Evolutionary conservation across 2,329 filamentous ascomycete genomes (phyloP).

Genomic region (Dactylellina leptospora): DNA sequence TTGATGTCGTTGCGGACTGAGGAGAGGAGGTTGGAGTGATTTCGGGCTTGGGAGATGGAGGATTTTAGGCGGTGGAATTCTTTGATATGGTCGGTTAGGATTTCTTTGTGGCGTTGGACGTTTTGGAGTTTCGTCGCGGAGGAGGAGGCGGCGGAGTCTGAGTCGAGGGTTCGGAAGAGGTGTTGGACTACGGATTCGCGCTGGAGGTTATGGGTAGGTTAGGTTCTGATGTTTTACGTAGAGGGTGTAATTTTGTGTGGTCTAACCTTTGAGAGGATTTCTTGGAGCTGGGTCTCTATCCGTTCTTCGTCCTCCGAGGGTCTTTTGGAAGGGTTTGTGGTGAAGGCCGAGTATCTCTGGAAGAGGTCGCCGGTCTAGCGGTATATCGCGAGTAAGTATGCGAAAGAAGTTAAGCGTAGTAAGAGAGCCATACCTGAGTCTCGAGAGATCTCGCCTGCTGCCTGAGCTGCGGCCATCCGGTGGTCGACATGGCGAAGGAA

Average conservation of each 20-base stretch:
- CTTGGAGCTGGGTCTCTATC: constrained; percentile 82
- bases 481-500: constrained; percentile 56
- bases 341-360: constrained; percentile 86
- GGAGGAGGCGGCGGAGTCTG: constrained; percentile 83
- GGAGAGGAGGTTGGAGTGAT: constrained; percentile 86
- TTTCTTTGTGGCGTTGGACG: constrained; percentile 86
- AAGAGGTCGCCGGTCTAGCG: constrained; percentile 61
- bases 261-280: constrained; percentile 79
- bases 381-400: not conserved
- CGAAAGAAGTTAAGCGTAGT: constrained; percentile 7
- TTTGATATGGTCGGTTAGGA: constrained; percentile 83
- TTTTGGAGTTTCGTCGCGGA: constrained; percentile 98
- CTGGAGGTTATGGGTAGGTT: constrained; percentile 63
- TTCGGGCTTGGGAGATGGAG: constrained; percentile 78
- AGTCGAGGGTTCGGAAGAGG: constrained; percentile 88
- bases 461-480: constrained; percentile 90
- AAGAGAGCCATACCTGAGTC: constrained; percentile 77
- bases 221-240: not conserved
- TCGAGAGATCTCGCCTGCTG: constrained; percentile 90
- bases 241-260: constrained; percentile 30
- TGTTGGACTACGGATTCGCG: constrained; percentile 82
- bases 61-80: constrained; percentile 80
- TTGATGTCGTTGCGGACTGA: constrained; percentile 93
- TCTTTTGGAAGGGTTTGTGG: constrained; percentile 77
- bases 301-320: constrained; percentile 84